Percentiles rank a stretch among this genome's conserved stretches.
These are phyloP conservation scores for Dysphania ambrosioides DNA, from an alignment of 148 eudicot genomes.

Conservation along the genomic window DNA sequence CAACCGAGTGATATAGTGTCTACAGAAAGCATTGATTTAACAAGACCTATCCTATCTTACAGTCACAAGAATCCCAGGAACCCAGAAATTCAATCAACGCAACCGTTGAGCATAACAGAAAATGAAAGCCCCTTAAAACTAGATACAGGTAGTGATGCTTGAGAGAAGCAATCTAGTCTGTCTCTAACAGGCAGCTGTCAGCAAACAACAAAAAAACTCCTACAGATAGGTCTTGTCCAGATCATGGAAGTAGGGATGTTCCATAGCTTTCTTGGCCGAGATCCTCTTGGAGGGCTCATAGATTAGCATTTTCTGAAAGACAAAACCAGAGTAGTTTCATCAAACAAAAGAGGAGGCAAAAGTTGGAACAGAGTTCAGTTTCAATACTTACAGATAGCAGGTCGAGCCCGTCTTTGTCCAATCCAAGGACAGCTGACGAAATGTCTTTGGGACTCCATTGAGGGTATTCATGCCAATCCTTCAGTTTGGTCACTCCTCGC, in stretches of 20 bases:
- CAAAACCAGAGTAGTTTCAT: not conserved
- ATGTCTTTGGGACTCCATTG: constrained; percentile 76
- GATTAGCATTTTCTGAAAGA: constrained; percentile 70
- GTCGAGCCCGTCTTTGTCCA: constrained; percentile 64
- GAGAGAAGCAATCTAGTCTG: constrained; percentile 47
- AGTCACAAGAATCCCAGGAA: not conserved
- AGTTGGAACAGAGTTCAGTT: not conserved
- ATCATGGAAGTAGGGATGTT: constrained; percentile 76
- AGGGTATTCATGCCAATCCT: constrained; percentile 96
- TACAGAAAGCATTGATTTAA: too few relatives aligned
- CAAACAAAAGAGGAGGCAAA: not conserved
- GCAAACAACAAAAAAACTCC: constrained; percentile 30
- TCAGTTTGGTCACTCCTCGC: constrained; percentile 83
- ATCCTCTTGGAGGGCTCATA: constrained; percentile 84
- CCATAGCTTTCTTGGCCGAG: constrained; percentile 93
- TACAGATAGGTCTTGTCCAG: constrained; percentile 47
- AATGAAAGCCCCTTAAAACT: not conserved
- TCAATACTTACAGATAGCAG: constrained; percentile 51
- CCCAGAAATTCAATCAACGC: not conserved
- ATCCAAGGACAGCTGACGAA: constrained; percentile 56
- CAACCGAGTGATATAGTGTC: too few relatives aligned
- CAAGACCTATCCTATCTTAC: not conserved
- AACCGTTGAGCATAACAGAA: not conserved
- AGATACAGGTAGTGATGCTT: constrained; percentile 26
- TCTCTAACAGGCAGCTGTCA: not conserved